These are phyloP conservation scores for Collybiopsis confluens DNA, from an alignment of 768 basidiomycete species.

Conservation along the genomic window DNA sequence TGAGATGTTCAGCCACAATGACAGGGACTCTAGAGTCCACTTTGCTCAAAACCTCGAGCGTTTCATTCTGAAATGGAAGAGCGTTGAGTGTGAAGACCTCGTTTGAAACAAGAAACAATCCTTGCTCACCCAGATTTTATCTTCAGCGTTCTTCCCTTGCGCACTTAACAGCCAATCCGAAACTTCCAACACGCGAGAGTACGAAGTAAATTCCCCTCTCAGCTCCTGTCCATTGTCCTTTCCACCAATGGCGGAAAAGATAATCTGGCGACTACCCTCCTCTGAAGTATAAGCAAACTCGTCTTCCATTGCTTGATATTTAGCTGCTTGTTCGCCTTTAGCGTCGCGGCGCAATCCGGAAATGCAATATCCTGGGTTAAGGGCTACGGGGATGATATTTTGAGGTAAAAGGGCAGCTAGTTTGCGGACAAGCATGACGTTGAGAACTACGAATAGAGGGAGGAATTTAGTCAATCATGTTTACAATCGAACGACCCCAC, in stretches of 20 bases:
- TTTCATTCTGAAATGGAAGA: conserved; percentile 18
- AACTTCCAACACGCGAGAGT: conserved; percentile 15
- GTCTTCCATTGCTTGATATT: neutral
- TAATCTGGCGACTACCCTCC: conserved; percentile 29
- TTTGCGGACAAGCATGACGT: conserved; percentile 24
- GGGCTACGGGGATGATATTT: conserved; percentile 16
- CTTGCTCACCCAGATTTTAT: conserved; percentile 29
- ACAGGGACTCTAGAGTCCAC: neutral
- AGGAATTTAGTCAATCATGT: too few species aligned
- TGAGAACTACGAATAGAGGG: conserved; percentile 27
- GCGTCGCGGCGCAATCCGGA: conserved; percentile 15
- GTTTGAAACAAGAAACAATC: neutral
- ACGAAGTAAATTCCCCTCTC: neutral
- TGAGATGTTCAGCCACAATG: neutral
- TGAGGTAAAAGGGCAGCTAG: conserved; percentile 18
- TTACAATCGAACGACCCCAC: too few species aligned
- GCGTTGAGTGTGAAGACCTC: neutral
- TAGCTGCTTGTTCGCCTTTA: neutral
- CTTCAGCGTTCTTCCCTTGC: conserved; percentile 23
- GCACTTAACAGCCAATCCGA: conserved; percentile 28
- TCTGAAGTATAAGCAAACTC: conserved; percentile 10
- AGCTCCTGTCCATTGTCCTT: conserved; percentile 1
- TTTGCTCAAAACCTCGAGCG: conserved; percentile 17
- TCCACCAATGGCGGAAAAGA: conserved; percentile 25
- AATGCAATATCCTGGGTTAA: conserved; percentile 27